Evolutionary conservation across 1,284 basidiomycete genomes (phyloP).

Genomic region (Cryptococcus sp.): DNA sequence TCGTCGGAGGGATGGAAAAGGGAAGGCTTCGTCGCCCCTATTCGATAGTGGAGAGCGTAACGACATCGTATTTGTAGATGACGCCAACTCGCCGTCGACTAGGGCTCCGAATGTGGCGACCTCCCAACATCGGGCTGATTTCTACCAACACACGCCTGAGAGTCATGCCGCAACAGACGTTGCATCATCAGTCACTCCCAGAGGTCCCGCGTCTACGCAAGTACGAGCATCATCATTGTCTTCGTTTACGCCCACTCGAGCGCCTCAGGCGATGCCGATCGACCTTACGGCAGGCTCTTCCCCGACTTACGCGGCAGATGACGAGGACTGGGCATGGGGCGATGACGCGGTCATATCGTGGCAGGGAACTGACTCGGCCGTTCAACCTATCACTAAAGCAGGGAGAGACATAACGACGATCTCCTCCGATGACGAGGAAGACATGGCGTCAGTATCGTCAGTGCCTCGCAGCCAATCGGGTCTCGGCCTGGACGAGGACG

Average conservation of each 20-base stretch:
- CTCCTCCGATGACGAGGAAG: background rate
- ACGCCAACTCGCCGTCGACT: too few species aligned
- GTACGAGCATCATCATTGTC: background rate
- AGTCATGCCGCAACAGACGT: too few species aligned
- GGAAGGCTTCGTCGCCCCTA: background rate
- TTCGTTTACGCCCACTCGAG: background rate
- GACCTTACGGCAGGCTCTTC: background rate
- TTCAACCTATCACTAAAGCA: too few species aligned
- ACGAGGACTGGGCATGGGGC: slow-evolving; percentile 26
- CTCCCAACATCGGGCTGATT: too few species aligned
- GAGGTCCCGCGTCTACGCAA: background rate
- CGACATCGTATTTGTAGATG: too few species aligned
- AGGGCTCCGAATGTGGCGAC: too few species aligned
- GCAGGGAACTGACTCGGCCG: slow-evolving; percentile 13
- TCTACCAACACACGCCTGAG: too few species aligned
- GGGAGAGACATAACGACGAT: too few species aligned
- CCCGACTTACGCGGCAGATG: slow-evolving; percentile 1
- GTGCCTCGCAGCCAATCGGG: slow-evolving; percentile 32
- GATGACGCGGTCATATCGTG: slow-evolving; percentile 34
- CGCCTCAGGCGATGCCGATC: background rate
- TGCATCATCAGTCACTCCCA: too few species aligned
- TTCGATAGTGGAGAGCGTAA: too few species aligned
- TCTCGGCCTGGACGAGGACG: slow-evolving; percentile 17
- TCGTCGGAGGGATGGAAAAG: background rate
- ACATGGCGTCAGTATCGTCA: slow-evolving; percentile 24